phyloP scores from a whole-genome alignment of 768 basidiomycete genomes.

The Guyanaporus albipodus region DNA sequence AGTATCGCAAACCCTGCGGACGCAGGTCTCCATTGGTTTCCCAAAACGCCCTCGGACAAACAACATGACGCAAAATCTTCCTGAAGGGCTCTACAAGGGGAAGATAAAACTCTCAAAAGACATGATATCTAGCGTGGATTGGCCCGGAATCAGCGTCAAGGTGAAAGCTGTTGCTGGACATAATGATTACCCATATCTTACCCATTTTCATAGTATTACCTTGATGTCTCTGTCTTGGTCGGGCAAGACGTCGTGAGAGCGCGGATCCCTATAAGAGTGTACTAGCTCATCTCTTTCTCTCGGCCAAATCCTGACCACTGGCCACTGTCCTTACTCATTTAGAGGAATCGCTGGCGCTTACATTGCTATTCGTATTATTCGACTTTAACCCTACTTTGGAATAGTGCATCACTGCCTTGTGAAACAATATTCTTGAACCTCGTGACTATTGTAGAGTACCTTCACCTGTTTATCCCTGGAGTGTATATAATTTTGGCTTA shows the following conservation, averaged over 20 bases:
- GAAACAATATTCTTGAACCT: too few species aligned
- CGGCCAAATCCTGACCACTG: background rate
- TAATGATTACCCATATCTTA: slow-evolving; percentile 9
- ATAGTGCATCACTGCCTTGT: background rate
- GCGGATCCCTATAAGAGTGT: slow-evolving; percentile 57
- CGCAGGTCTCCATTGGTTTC: slow-evolving; percentile 59
- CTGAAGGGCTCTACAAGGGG: slow-evolving; percentile 66
- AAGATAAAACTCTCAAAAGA: slow-evolving; percentile 51
- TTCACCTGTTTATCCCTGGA: too few species aligned
- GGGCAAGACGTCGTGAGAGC: slow-evolving; percentile 61
- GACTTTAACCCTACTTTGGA: slow-evolving; percentile 1
- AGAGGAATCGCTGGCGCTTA: too few species aligned
- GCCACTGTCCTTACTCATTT: background rate
- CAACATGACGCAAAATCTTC: slow-evolving; percentile 50
- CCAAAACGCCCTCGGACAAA: slow-evolving; percentile 55
- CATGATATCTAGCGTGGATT: slow-evolving; percentile 63
- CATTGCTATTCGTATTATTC: slow-evolving; percentile 2
- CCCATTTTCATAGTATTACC: slow-evolving; percentile 51
- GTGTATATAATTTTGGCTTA: too few species aligned
- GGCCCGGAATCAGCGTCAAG: slow-evolving; percentile 65
- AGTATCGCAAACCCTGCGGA: slow-evolving; percentile 28
- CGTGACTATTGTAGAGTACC: too few species aligned
- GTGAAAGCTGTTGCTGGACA: slow-evolving; percentile 34
- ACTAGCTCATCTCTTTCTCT: slow-evolving; percentile 29
- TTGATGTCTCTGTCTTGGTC: slow-evolving; percentile 65